Evolutionary conservation across 192 early-diverging fungal species (phyloP).

Genomic region (Backusella circina): DNA sequence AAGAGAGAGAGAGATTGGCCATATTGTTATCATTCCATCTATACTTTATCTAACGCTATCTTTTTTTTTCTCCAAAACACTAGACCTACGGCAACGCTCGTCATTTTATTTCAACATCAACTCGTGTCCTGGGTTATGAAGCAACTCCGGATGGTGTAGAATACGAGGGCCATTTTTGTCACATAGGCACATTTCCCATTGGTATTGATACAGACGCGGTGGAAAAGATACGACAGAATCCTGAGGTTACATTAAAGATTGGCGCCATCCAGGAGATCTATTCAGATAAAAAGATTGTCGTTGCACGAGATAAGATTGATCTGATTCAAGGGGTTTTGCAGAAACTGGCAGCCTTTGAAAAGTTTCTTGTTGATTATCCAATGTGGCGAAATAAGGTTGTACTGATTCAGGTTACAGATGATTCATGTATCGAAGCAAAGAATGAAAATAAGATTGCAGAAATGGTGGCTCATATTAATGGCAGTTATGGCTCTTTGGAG

Average conservation of each 20-base stretch:
- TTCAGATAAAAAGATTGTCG: slow-evolving; percentile 88
- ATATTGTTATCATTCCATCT: neutral
- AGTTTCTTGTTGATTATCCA: slow-evolving; percentile 85
- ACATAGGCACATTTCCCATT: slow-evolving; percentile 92
- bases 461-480: slow-evolving; percentile 90
- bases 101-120: slow-evolving; percentile 92
- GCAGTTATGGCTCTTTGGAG: slow-evolving; percentile 89
- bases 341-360: slow-evolving; percentile 92
- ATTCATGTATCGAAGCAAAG: slow-evolving; percentile 60
- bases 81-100: slow-evolving; percentile 89
- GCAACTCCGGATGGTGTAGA: slow-evolving; percentile 91
- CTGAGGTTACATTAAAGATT: slow-evolving; percentile 76
- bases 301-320: slow-evolving; percentile 93
- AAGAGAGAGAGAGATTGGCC: neutral
- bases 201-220: slow-evolving; percentile 88
- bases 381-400: slow-evolving; percentile 93
- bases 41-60: neutral
- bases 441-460: slow-evolving; percentile 86
- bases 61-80: neutral
- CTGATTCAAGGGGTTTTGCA: slow-evolving; percentile 92
- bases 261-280: slow-evolving; percentile 80
- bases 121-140: slow-evolving; percentile 92
- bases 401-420: slow-evolving; percentile 92
- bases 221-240: slow-evolving; percentile 52
- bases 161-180: slow-evolving; percentile 70